Percentiles rank a stretch among this genome's conserved stretches.
These are phyloP conservation scores for Hansenula lynferdii DNA, from an alignment of 1,139 yeast genomes.

Conservation along the genomic window DNA sequence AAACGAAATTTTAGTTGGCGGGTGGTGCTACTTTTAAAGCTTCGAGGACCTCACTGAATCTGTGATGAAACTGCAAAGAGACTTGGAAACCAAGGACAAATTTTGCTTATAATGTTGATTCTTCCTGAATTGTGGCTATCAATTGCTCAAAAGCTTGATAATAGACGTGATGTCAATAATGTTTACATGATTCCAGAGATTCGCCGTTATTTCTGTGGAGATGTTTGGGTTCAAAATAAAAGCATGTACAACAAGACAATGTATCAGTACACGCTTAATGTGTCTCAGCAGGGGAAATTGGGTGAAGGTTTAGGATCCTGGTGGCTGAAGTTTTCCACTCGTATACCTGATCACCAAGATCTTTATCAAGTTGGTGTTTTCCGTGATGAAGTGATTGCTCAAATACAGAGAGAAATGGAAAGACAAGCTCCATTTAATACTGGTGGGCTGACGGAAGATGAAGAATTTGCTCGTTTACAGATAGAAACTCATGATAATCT, in stretches of 20 bases:
- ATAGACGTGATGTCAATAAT: background rate
- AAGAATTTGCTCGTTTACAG: no score
- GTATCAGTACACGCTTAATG: background rate
- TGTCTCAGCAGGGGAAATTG: background rate
- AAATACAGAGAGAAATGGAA: no score
- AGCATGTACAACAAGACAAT: background rate
- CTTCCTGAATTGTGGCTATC: background rate
- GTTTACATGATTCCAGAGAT: background rate
- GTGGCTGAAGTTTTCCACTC: background rate
- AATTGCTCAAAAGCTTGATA: background rate
- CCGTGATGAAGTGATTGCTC: no score
- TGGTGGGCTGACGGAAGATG: no score
- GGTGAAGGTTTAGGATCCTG: background rate
- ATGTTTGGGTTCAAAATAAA: background rate
- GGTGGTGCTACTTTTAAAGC: no score
- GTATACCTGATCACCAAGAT: background rate
- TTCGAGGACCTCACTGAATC: no score
- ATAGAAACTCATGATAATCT: no score
- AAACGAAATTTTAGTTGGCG: no score
- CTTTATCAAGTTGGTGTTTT: background rate
- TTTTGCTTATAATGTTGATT: background rate
- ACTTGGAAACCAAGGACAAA: background rate
- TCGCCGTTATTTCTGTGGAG: background rate
- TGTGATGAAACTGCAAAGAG: no score
- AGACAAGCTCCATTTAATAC: no score